Percentiles rank a stretch among this genome's conserved stretches.
phyloP scores from a whole-genome alignment of 805 yeast species.

The Metschnikowia vanudenii region DNA sequence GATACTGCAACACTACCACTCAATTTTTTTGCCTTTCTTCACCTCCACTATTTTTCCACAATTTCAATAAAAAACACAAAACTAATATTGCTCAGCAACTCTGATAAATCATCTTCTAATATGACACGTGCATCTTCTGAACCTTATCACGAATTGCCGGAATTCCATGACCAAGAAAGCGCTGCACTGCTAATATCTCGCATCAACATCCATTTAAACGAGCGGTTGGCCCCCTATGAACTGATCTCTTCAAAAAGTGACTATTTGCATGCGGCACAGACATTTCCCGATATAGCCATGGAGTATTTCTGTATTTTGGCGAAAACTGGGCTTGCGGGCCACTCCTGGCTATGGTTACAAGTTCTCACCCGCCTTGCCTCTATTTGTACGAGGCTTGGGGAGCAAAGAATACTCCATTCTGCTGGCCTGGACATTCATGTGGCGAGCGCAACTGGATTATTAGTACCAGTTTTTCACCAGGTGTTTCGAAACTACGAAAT shows the following conservation, averaged over 20 bases:
- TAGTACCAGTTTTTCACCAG: constrained; percentile 3
- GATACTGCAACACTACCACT: too few species aligned
- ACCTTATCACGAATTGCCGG: too few species aligned
- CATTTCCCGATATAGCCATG: constrained; percentile 12
- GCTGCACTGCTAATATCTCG: background rate
- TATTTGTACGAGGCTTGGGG: constrained; percentile 2
- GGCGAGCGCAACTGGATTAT: background rate
- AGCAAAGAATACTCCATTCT: constrained; percentile 2
- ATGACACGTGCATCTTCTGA: background rate
- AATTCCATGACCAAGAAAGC: background rate
- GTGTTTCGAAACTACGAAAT: constrained; percentile 8
- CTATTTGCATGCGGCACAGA: constrained; percentile 8
- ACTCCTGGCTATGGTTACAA: constrained; percentile 15
- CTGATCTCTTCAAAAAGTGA: background rate
- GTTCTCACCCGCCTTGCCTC: constrained; percentile 6
- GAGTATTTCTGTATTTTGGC: constrained; percentile 14
- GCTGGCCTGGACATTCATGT: constrained; percentile 3
- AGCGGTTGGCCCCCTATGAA: constrained; percentile 1
- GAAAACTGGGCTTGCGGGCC: constrained; percentile 3
- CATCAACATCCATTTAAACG: constrained; percentile 6
- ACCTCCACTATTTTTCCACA: too few species aligned
- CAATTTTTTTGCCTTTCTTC: too few species aligned
- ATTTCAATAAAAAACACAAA: too few species aligned
- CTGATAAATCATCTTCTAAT: too few species aligned
- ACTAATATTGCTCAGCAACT: too few species aligned